Evolutionary conservation across 2,329 filamentous ascomycete species (phyloP).

Genomic region (Ambrosiella cleistominuta): DNA sequence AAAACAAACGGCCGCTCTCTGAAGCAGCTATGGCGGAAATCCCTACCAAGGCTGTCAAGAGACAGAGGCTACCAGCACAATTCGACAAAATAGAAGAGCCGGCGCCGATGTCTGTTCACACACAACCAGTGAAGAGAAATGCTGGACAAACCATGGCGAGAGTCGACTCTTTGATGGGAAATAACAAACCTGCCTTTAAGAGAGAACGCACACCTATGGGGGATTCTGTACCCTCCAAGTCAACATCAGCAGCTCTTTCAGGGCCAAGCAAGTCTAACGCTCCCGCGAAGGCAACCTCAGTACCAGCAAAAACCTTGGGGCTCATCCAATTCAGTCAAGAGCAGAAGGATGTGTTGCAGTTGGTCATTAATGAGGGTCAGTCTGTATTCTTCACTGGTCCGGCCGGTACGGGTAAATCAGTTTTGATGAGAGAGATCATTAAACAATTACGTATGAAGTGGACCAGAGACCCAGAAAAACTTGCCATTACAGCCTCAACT

Average conservation of each 20-base stretch:
- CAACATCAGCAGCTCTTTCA: background rate
- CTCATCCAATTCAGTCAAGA: constrained; percentile 63
- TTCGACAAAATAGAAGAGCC: background rate
- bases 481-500: constrained; percentile 90
- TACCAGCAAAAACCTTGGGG: background rate
- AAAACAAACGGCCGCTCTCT: background rate
- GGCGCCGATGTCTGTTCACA: background rate
- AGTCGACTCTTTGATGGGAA: constrained; percentile 1
- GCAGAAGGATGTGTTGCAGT: constrained; percentile 63
- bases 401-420: constrained; percentile 91
- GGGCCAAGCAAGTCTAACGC: background rate
- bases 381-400: constrained; percentile 98
- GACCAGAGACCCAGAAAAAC: constrained; percentile 56
- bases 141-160: background rate
- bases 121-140: background rate
- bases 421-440: constrained; percentile 86
- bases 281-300: background rate
- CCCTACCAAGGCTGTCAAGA: constrained; percentile 6
- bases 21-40: constrained; percentile 1
- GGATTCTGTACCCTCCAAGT: background rate
- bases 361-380: constrained; percentile 63
- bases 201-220: background rate
- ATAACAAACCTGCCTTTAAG: background rate
- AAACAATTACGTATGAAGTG: constrained; percentile 60
- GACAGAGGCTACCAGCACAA: constrained; percentile 2